phyloP scores from a whole-genome alignment of 2,329 filamentous ascomycete genomes.

The Penicillium sp. region DNA sequence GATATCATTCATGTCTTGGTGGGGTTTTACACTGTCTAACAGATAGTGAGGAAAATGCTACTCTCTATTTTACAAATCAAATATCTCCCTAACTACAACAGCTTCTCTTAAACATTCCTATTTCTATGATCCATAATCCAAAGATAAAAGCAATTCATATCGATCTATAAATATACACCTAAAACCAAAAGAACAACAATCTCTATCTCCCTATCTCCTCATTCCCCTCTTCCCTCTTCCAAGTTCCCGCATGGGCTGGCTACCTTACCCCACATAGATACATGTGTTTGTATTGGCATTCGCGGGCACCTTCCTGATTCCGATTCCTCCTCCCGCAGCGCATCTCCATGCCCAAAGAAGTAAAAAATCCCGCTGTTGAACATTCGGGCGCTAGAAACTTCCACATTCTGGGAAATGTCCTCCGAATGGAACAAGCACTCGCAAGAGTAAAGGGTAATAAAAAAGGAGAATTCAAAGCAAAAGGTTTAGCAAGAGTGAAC shows the following conservation, averaged over 20 bases:
- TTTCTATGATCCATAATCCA: neutral
- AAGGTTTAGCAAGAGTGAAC: neutral
- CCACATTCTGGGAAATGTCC: neutral
- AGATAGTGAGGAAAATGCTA: too few relatives aligned
- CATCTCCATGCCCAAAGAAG: slow-evolving; percentile 14
- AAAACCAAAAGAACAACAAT: slow-evolving; percentile 13
- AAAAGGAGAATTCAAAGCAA: neutral
- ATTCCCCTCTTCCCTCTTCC: neutral
- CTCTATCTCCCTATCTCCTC: neutral
- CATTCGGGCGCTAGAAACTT: neutral
- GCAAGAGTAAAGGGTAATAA: neutral
- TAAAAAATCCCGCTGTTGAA: slow-evolving; percentile 11
- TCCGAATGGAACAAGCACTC: neutral
- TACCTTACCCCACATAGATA: neutral
- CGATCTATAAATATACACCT: slow-evolving; percentile 20
- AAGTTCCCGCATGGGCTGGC: too few relatives aligned
- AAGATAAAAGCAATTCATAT: slow-evolving; percentile 5
- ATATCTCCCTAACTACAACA: too few relatives aligned
- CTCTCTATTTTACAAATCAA: too few relatives aligned
- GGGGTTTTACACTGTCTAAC: too few relatives aligned
- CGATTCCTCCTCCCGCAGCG: neutral
- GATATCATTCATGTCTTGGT: neutral
- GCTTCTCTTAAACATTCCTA: neutral
- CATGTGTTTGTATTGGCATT: neutral
- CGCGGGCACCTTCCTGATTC: neutral